Percentiles rank a stretch among this genome's conserved stretches.
Conservation (phyloP, 2,329 filamentous ascomycete genomes). For the Ceratocystis cubensis region DNA sequence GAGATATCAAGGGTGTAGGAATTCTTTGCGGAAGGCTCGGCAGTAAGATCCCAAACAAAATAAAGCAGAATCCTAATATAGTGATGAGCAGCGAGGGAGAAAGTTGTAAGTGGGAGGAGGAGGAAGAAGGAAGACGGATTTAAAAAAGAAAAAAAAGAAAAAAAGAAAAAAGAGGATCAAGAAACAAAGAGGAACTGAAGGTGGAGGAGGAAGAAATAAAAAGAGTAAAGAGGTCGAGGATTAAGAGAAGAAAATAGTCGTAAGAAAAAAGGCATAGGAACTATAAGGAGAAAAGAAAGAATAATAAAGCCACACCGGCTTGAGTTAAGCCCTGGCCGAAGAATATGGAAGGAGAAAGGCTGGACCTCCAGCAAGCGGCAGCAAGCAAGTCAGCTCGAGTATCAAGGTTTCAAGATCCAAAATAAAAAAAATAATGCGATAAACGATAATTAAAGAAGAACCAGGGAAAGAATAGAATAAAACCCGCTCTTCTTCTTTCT, state of each 20-base stretch:
- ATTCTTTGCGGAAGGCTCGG: conserved; percentile 11
- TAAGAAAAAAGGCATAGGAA: neutral
- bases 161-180: neutral
- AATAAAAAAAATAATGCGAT: neutral
- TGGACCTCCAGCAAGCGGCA: neutral
- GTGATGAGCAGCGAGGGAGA: neutral
- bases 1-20: conserved; percentile 1
- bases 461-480: neutral
- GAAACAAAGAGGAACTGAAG: neutral
- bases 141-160: neutral
- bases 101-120: neutral
- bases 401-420: neutral
- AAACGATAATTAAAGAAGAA: neutral
- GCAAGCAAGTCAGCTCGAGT: neutral
- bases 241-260: neutral
- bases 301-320: neutral
- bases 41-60: conserved; percentile 6
- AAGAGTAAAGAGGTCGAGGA: neutral
- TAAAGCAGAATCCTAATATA: conserved; percentile 6
- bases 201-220: neutral
- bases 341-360: neutral
- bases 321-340: neutral
- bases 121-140: neutral
- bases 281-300: neutral
- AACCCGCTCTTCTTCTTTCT: neutral